A percentile compares a stretch with the other conserved stretches of the same genome.
These are phyloP conservation scores for Exobasidium cylindrosporum DNA, from an alignment of 1,284 basidiomycete species.

Conservation along the genomic window DNA sequence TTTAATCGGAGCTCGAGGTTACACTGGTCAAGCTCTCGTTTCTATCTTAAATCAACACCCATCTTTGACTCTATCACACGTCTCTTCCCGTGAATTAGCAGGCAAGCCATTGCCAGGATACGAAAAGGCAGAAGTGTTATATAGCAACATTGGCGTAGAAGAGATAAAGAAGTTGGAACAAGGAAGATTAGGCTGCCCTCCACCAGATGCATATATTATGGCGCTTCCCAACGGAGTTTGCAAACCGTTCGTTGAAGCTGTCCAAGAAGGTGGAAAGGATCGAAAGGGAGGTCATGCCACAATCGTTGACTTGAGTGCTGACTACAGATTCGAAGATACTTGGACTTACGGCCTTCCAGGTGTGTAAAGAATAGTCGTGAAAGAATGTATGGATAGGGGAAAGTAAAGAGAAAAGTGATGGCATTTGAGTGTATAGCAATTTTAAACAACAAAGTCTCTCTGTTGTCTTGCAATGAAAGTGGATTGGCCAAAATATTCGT, in stretches of 20 bases:
- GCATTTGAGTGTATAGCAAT: neutral
- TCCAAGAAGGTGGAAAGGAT: conserved; percentile 69
- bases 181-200: conserved; percentile 44
- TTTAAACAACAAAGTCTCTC: conserved; percentile 6
- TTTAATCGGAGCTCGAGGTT: conserved; percentile 91
- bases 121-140: conserved; percentile 69
- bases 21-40: conserved; percentile 88
- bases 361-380: conserved; percentile 62
- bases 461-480: conserved; percentile 9
- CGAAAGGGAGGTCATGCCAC: conserved; percentile 64
- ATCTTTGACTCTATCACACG: conserved; percentile 81
- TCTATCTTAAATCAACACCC: conserved; percentile 81
- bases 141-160: conserved; percentile 51
- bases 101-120: conserved; percentile 79
- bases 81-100: conserved; percentile 91
- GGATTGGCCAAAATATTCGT: neutral
- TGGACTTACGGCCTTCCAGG: conserved; percentile 99
- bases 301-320: conserved; percentile 87
- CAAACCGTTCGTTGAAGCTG: conserved; percentile 94
- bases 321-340: conserved; percentile 87
- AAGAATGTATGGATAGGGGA: neutral
- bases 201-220: conserved; percentile 65
- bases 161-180: conserved; percentile 51
- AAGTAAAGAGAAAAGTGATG: conserved; percentile 8
- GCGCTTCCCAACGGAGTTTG: conserved; percentile 94